These are phyloP conservation scores for Psilocybe sp. DNA, from an alignment of 768 basidiomycete species.

Conservation along the genomic window DNA sequence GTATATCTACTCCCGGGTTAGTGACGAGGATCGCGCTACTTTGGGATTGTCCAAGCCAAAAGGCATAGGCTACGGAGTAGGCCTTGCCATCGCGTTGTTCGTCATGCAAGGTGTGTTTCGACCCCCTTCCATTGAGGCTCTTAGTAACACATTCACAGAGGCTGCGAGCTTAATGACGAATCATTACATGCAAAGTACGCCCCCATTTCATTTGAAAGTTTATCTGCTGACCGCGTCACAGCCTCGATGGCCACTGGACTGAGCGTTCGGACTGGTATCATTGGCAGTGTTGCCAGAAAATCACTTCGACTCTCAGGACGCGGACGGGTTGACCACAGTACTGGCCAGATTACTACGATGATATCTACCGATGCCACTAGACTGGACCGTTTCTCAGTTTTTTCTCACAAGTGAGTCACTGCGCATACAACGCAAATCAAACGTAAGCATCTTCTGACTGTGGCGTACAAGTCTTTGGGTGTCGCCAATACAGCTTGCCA, in stretches of 20 bases:
- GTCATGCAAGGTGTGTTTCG: conserved; percentile 52
- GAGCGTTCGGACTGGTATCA: conserved; percentile 41
- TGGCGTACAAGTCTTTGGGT: conserved; percentile 45
- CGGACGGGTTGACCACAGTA: conserved; percentile 53
- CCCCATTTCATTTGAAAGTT: not conserved
- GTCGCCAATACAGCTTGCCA: conserved; percentile 58
- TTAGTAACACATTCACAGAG: conserved; percentile 24
- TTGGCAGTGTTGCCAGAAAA: conserved; percentile 58
- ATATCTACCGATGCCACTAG: conserved; percentile 63
- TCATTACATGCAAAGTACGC: conserved; percentile 42
- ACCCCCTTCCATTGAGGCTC: not conserved
- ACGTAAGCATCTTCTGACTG: not conserved
- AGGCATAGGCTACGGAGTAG: conserved; percentile 61
- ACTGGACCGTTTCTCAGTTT: conserved; percentile 48
- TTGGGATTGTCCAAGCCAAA: conserved; percentile 31
- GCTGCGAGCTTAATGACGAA: conserved; percentile 42
- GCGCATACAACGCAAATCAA: not conserved
- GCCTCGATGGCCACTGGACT: conserved; percentile 46
- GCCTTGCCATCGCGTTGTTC: conserved; percentile 55
- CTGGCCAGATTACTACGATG: conserved; percentile 69
- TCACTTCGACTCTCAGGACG: conserved; percentile 64
- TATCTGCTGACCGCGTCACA: conserved; percentile 11
- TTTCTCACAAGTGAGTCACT: conserved; percentile 35
- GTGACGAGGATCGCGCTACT: conserved; percentile 31
- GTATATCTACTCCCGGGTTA: conserved; percentile 37